Conservation (phyloP, 2,329 filamentous ascomycete genomes). For the Trichoderma sp. region DNA sequence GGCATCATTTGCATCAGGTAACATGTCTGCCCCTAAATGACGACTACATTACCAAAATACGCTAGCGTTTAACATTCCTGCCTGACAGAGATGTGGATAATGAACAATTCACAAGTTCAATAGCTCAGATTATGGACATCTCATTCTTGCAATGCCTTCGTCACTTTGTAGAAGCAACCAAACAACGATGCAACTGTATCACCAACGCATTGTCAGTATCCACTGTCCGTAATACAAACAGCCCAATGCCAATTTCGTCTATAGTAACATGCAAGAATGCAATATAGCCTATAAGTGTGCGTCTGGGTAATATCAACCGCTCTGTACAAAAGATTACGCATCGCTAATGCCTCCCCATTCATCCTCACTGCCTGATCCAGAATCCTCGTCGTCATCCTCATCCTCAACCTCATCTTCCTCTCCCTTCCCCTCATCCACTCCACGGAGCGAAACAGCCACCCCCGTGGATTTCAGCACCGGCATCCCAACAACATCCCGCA, state of each 20-base stretch:
- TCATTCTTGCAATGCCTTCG: neutral
- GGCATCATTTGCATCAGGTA: too few species aligned
- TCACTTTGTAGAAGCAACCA: neutral
- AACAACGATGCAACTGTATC: neutral
- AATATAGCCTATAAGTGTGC: neutral
- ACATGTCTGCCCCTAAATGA: neutral
- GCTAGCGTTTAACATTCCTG: neutral
- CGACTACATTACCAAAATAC: neutral
- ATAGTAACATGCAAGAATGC: neutral
- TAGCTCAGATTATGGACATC: neutral
- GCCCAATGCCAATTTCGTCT: neutral
- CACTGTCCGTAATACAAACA: neutral
- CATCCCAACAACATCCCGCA: conserved; percentile 47
- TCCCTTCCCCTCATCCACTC: conserved; percentile 33
- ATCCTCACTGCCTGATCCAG: conserved; percentile 20
- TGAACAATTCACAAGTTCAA: neutral
- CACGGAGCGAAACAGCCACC: conserved; percentile 36
- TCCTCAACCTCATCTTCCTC: conserved; percentile 36
- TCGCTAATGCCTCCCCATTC: conserved; percentile 29
- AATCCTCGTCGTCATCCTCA: conserved; percentile 30
- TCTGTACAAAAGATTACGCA: neutral
- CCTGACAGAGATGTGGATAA: neutral
- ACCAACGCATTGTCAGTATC: neutral
- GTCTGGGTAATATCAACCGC: neutral
- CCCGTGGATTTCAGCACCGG: conserved; percentile 45